Evolutionary conservation across 495 filamentous ascomycete genomes (phyloP).

Genomic region (Talaromyces stipitatus): DNA sequence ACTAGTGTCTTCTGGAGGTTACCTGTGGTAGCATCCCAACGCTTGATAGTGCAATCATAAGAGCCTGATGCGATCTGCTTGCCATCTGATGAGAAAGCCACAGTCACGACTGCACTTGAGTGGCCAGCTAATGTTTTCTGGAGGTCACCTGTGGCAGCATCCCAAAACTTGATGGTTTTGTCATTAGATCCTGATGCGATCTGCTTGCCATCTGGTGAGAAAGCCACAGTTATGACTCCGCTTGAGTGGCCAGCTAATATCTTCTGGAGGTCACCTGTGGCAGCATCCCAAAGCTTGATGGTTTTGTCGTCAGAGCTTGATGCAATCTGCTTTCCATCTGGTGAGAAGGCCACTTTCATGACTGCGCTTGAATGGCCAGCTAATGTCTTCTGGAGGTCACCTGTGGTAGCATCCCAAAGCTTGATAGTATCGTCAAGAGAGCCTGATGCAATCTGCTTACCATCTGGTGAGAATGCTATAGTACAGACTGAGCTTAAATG

Average conservation of each 20-base stretch:
- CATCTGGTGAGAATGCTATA: too few species aligned
- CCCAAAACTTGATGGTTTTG: not conserved
- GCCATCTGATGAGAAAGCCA: conserved; percentile 10
- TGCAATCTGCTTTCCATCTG: not conserved
- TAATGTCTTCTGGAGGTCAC: too few species aligned
- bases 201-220: not conserved
- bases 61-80: conserved; percentile 8
- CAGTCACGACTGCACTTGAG: conserved; percentile 10
- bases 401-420: too few species aligned
- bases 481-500: too few species aligned
- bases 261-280: conserved; percentile 10
- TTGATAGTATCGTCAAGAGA: too few species aligned
- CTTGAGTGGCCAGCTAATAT: not conserved
- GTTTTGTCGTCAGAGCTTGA: conserved; percentile 15
- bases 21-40: conserved; percentile 15
- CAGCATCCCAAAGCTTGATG: conserved; percentile 15
- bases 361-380: not conserved
- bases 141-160: conserved; percentile 8
- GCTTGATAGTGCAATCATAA: conserved; percentile 9
- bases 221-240: not conserved
- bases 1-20: conserved; percentile 10
- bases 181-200: not conserved
- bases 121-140: conserved; percentile 15
- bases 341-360: not conserved
- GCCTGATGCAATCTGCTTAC: too few species aligned